Conservation (phyloP, 2,329 filamentous ascomycete species). For the Colletotrichum lupini region DNA sequence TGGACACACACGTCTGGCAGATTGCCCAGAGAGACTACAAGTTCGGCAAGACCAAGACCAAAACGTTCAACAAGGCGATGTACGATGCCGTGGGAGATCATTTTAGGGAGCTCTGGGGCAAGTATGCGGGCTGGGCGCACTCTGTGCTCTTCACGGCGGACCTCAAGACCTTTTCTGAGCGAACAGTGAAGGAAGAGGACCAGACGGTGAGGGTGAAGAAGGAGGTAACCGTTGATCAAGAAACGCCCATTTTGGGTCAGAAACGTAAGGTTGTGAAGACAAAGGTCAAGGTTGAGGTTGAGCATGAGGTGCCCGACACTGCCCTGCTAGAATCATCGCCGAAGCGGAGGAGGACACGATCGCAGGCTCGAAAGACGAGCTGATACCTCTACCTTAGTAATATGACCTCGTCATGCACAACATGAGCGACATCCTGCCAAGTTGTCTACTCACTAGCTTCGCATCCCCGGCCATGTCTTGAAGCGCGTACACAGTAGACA, state of each 20-base stretch:
- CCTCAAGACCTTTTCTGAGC: conserved; percentile 83
- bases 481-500: not conserved
- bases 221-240: conserved; percentile 45
- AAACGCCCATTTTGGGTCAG: conserved; percentile 32
- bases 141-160: conserved; percentile 97
- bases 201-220: conserved; percentile 36
- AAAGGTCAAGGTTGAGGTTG: conserved; percentile 34
- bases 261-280: conserved; percentile 36
- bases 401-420: not conserved
- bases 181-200: conserved; percentile 49
- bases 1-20: conserved; percentile 99
- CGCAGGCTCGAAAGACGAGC: conserved; percentile 10
- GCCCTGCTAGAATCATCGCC: conserved; percentile 6
- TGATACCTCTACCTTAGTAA: not conserved
- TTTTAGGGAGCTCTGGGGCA: conserved; percentile 90
- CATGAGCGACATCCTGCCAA: not conserved
- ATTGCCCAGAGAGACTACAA: conserved; percentile 97
- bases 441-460: not conserved
- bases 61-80: conserved; percentile 86
- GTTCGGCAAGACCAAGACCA: conserved; percentile 84
- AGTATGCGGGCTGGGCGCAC: conserved; percentile 97
- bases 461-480: not conserved
- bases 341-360: conserved; percentile 34
- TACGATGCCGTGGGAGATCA: conserved; percentile 93
- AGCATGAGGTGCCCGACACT: not conserved